A percentile compares a stretch with the other conserved stretches of the same genome.
Conservation (phyloP, 2,329 filamentous ascomycete genomes). For the Ophiobolus disseminans region DNA sequence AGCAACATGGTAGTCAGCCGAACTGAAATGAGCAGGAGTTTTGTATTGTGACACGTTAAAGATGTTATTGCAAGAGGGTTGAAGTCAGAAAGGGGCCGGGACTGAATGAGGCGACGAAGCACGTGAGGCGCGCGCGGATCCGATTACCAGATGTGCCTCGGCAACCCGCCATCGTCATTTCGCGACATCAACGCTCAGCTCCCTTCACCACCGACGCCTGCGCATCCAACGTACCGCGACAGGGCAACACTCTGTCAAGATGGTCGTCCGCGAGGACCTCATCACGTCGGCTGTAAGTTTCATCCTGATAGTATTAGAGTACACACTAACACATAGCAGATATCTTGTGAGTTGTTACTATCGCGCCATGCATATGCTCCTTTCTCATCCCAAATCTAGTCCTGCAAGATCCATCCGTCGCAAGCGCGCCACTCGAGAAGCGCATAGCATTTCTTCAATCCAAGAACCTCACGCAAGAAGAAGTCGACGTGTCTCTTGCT, state of each 20-base stretch:
- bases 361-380: conserved; percentile 4
- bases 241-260: conserved; percentile 58
- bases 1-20: too few relatives aligned
- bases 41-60: neutral
- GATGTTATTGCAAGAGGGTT: neutral
- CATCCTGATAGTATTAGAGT: neutral
- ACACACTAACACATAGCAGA: conserved; percentile 46
- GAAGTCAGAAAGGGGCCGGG: neutral
- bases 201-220: conserved; percentile 6
- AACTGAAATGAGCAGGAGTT: too few relatives aligned
- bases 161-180: conserved; percentile 18
- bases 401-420: conserved; percentile 91
- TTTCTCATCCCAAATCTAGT: conserved; percentile 63
- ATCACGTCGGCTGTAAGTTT: conserved; percentile 73
- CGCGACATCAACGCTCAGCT: conserved; percentile 15
- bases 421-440: conserved; percentile 88
- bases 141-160: conserved; percentile 7
- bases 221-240: conserved; percentile 19
- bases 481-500: conserved; percentile 84
- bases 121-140: neutral
- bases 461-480: conserved; percentile 96
- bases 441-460: conserved; percentile 91
- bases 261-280: conserved; percentile 95
- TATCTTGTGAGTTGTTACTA: conserved; percentile 57
- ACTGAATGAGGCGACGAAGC: neutral